Base-by-base conservation (phyloP, 2,329 filamentous ascomycete genomes). In the Orbilia brochopaga region DNA sequence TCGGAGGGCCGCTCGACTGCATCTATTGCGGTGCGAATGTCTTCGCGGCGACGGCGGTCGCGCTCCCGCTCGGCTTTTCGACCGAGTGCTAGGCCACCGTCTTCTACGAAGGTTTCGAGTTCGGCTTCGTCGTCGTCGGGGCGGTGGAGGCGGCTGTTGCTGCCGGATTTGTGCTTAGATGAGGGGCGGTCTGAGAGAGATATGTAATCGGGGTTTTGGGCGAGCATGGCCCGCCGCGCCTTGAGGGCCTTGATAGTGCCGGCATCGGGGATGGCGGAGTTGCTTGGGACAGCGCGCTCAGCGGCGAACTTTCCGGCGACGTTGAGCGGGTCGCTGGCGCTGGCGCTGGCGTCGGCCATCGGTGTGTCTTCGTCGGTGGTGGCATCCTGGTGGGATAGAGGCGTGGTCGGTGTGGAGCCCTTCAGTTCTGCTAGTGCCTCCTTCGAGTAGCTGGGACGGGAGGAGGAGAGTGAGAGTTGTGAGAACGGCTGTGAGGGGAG, bases 151-250 rank as follows among this genome's bases (percentile, higher is more conserved):
- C 66, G 53, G 30, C 59, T 64, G 4, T 54, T 59, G 30, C 59
- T 64, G 4, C 66, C 66, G 17, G 17, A 11, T 15, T 54, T 52
- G 30, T 40, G 15, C 10, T 61, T 66, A 6, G 37, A 42, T 1
- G 61, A 37, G 15, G 40, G 8, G 7, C 51, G 52, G 17, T 58
- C 61, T 2, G 69, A 61, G 35, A 73, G 61, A 7, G 69, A 73
- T 1, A 73, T 73, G 44, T 73, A 73, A 42, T 73, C 69, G 11
- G 69, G 61, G 24, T 73, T 73, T 17, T 73, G 55, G 13, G 61
- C 62, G 21, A 65, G 61, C 30, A 65, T 55, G 8, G 61, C 61
- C 8, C 69, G 69, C 32, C 69, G 60, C 11, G 61, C 69, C 27
- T 73, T 73, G 24, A 73, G 32, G 13, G 61, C 69, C 27, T 66